These are phyloP conservation scores for Bipolaris cookei DNA, from an alignment of 2,329 filamentous ascomycete species.

Conservation along the genomic window DNA sequence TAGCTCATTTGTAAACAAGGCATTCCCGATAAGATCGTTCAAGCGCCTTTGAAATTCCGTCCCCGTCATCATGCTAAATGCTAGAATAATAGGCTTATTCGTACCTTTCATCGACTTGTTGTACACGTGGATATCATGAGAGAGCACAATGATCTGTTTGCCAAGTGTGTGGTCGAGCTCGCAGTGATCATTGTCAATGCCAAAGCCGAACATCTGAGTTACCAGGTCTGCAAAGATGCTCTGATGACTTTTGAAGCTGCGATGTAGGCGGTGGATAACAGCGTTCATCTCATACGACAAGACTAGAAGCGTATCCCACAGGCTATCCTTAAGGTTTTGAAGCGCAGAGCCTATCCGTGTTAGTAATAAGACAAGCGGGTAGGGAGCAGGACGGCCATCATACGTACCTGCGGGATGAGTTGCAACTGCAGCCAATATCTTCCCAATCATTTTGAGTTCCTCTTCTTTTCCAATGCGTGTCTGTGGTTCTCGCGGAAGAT, in stretches of 20 bases:
- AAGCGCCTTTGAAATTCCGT: constrained; percentile 4
- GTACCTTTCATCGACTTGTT: neutral
- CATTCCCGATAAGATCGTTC: constrained; percentile 6
- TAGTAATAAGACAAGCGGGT: neutral
- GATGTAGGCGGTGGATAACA: neutral
- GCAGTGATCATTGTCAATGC: neutral
- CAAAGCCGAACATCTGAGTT: constrained; percentile 7
- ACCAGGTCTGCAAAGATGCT: constrained; percentile 4
- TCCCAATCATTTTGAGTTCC: neutral
- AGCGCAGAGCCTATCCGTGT: neutral
- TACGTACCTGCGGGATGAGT: neutral
- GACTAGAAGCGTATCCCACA: constrained; percentile 3
- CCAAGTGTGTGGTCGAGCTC: constrained; percentile 12
- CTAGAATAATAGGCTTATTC: neutral
- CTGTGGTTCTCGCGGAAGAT: neutral
- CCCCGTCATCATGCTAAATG: neutral
- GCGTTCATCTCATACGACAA: constrained; percentile 1
- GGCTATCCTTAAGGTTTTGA: neutral
- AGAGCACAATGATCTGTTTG: neutral
- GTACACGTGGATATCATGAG: neutral
- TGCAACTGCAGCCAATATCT: neutral
- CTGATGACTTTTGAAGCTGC: neutral
- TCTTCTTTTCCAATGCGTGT: neutral
- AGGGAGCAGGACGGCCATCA: neutral
- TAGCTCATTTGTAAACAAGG: constrained; percentile 11